A percentile compares a stretch with the other conserved stretches of the same genome.
These are phyloP conservation scores for Singerocomus inundabilis DNA, from an alignment of 1,284 basidiomycete species.

Conservation along the genomic window DNA sequence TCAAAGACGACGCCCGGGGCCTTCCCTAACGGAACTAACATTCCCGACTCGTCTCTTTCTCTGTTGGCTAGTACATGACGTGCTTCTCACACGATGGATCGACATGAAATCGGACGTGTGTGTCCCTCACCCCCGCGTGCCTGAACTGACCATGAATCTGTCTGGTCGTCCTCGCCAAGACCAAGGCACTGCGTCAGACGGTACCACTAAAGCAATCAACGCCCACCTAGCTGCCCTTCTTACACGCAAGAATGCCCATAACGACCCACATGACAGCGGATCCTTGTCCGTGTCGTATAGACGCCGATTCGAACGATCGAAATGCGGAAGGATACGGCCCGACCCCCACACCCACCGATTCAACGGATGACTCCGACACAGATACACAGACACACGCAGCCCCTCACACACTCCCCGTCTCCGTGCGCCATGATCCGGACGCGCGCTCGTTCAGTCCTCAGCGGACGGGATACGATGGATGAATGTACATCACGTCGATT, in stretches of 20 bases:
- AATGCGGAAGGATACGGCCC: constrained; percentile 17
- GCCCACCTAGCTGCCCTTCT: neutral
- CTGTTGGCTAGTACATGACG: too few species aligned
- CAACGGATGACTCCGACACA: neutral
- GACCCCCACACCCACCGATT: neutral
- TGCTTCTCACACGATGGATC: neutral
- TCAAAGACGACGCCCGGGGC: neutral
- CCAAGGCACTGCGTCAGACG: neutral
- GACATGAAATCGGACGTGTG: constrained; percentile 9
- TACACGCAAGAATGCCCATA: constrained; percentile 7
- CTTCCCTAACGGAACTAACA: constrained; percentile 1
- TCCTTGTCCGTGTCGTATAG: constrained; percentile 8
- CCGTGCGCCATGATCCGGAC: constrained; percentile 11
- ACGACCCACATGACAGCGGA: constrained; percentile 15
- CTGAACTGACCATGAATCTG: constrained; percentile 3
- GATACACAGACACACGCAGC: too few species aligned
- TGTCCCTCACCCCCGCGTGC: constrained; percentile 6
- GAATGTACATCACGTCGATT: too few species aligned
- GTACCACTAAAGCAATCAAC: constrained; percentile 2
- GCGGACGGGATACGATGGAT: too few species aligned
- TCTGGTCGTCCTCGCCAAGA: neutral
- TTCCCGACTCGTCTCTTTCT: too few species aligned
- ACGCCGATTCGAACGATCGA: constrained; percentile 5
- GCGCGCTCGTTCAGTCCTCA: too few species aligned
- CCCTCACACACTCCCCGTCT: constrained; percentile 6